These are phyloP conservation scores for Eimeria praecox DNA, from an alignment of 169 alveolate species.

Conservation along the genomic window DNA sequence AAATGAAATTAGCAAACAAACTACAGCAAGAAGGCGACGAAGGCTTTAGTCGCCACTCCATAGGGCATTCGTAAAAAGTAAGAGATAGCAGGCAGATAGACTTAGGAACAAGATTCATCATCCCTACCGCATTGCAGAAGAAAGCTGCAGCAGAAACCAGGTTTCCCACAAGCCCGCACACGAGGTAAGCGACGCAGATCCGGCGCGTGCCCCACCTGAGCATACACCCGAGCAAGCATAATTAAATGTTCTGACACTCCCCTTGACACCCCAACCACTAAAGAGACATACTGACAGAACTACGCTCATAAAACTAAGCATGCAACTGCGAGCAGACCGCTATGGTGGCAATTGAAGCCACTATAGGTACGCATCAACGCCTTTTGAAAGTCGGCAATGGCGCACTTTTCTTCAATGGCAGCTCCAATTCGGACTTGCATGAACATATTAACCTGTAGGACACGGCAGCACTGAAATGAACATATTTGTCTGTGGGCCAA, in stretches of 20 bases:
- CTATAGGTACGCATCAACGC: neutral
- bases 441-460: constrained; percentile 59
- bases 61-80: neutral
- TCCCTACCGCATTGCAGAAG: constrained; percentile 67
- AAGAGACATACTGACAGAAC: neutral
- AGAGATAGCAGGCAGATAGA: neutral
- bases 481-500: constrained; percentile 46
- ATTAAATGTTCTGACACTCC: neutral
- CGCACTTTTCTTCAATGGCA: constrained; percentile 24
- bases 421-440: constrained; percentile 75
- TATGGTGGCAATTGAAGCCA: neutral
- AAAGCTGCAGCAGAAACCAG: constrained; percentile 73
- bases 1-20: neutral
- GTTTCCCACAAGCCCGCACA: constrained; percentile 64
- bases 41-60: neutral
- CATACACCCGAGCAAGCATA: neutral
- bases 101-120: too few species aligned
- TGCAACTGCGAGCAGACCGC: neutral
- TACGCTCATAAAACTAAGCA: neutral
- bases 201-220: constrained; percentile 72
- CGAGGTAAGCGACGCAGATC: constrained; percentile 42
- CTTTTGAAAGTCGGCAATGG: neutral
- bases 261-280: neutral
- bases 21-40: neutral
- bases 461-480: constrained; percentile 21